phyloP scores from a whole-genome alignment of 2,329 filamentous ascomycete genomes.

The Sporothrix sp. region DNA sequence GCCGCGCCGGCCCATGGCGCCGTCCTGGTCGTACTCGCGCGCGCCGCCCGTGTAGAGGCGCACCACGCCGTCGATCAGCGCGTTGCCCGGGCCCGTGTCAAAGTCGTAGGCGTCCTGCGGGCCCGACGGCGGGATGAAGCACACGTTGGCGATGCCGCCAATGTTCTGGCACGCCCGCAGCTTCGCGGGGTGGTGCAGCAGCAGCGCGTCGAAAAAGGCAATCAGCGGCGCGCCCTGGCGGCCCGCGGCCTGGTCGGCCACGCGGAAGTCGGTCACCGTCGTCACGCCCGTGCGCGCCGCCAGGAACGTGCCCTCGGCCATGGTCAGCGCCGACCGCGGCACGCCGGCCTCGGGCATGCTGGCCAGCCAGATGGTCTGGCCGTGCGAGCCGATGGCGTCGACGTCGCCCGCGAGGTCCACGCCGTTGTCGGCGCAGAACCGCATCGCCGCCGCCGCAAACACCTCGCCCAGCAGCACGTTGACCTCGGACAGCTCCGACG shows the following conservation, averaged over 20 bases:
- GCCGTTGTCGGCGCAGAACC: slow-evolving; percentile 37
- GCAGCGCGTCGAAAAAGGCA: slow-evolving; percentile 46
- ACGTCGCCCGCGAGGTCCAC: slow-evolving; percentile 36
- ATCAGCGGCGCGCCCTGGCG: slow-evolving; percentile 46
- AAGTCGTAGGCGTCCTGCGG: slow-evolving; percentile 37
- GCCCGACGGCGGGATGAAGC: slow-evolving; percentile 44
- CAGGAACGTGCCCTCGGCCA: slow-evolving; percentile 48
- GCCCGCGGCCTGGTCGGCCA: slow-evolving; percentile 46
- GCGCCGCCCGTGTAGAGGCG: slow-evolving; percentile 42
- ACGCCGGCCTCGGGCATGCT: slow-evolving; percentile 41
- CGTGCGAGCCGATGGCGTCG: slow-evolving; percentile 47
- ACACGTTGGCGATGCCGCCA: slow-evolving; percentile 51
- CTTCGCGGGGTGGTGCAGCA: slow-evolving; percentile 47
- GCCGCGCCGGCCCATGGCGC: slow-evolving; percentile 39
- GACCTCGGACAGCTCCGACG: slow-evolving; percentile 44
- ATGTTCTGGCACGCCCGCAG: slow-evolving; percentile 52
- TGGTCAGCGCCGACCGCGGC: slow-evolving; percentile 39
- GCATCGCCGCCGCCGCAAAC: slow-evolving; percentile 41
- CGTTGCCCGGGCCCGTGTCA: slow-evolving; percentile 47
- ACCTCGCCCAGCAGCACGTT: slow-evolving; percentile 48
- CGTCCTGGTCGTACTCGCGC: slow-evolving; percentile 41
- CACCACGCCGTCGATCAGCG: slow-evolving; percentile 47
- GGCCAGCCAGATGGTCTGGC: slow-evolving; percentile 48
- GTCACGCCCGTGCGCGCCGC: slow-evolving; percentile 47
- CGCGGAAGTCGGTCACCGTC: slow-evolving; percentile 47